A percentile compares a stretch with the other conserved stretches of the same genome.
Evolutionary conservation across 2,329 filamentous ascomycete genomes (phyloP).

Genomic region (Ascochyta clinopodiicola): DNA sequence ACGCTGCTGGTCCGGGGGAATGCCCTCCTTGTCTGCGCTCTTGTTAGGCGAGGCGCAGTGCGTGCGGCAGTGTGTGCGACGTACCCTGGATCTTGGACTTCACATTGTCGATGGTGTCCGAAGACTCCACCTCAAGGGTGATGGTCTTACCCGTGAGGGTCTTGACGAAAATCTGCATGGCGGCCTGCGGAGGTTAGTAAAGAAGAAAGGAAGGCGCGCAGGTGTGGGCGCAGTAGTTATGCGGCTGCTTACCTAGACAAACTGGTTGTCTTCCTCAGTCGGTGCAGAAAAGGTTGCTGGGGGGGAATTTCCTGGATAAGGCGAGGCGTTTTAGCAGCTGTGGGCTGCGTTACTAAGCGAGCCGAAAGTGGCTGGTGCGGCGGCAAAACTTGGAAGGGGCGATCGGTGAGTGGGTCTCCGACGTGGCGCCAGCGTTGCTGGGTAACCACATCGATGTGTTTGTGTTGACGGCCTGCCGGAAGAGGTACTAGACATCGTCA

Average conservation of each 20-base stretch:
- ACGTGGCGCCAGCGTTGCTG: slow-evolving; percentile 32
- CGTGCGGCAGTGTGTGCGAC: slow-evolving; percentile 25
- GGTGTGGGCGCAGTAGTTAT: not conserved
- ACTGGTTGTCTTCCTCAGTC: slow-evolving; percentile 66
- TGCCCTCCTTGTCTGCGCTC: slow-evolving; percentile 95
- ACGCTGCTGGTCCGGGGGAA: slow-evolving; percentile 98
- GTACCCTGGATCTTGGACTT: slow-evolving; percentile 90
- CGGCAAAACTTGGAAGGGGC: slow-evolving; percentile 8
- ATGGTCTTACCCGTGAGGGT: slow-evolving; percentile 98
- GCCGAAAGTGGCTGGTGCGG: slow-evolving; percentile 17
- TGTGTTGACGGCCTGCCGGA: slow-evolving; percentile 36
- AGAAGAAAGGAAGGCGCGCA: not conserved
- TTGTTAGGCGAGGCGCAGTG: slow-evolving; percentile 29
- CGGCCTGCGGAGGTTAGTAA: slow-evolving; percentile 42
- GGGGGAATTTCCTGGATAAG: slow-evolving; percentile 22
- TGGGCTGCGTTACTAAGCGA: slow-evolving; percentile 32
- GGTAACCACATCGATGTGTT: slow-evolving; percentile 29
- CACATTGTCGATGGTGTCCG: slow-evolving; percentile 99
- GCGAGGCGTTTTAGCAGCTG: slow-evolving; percentile 22
- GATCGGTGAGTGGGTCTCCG: slow-evolving; percentile 6
- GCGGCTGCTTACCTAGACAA: slow-evolving; percentile 61
- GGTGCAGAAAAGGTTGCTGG: slow-evolving; percentile 48
- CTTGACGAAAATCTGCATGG: slow-evolving; percentile 63
- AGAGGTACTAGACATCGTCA: slow-evolving; percentile 35
- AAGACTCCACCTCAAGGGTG: slow-evolving; percentile 99